phyloP scores from a whole-genome alignment of 2,329 filamentous ascomycete genomes.

The Ascochyta clinopodiicola region DNA sequence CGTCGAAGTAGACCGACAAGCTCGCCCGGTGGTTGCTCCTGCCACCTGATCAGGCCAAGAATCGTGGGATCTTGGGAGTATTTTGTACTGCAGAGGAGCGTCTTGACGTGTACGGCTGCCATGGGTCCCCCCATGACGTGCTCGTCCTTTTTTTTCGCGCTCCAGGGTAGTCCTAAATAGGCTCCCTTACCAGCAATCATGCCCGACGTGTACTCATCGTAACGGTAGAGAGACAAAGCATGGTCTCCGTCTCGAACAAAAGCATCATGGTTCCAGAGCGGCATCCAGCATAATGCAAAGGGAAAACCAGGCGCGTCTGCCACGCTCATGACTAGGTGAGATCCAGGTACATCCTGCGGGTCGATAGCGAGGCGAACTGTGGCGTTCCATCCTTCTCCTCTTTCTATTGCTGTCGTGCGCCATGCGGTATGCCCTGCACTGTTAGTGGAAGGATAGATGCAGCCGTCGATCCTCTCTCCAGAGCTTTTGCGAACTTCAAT shows the following conservation, averaged over 20 bases:
- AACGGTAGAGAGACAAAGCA: slow-evolving; percentile 81
- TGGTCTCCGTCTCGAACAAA: slow-evolving; percentile 88
- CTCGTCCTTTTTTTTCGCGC: slow-evolving; percentile 74
- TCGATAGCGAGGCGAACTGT: slow-evolving; percentile 82
- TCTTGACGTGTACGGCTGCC: slow-evolving; percentile 78
- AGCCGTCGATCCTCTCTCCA: slow-evolving; percentile 84
- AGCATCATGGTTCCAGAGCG: slow-evolving; percentile 88
- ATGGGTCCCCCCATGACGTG: slow-evolving; percentile 74
- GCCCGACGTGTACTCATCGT: slow-evolving; percentile 88
- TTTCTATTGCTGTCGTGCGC: slow-evolving; percentile 81
- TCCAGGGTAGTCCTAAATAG: slow-evolving; percentile 86
- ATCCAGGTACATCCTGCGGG: slow-evolving; percentile 78
- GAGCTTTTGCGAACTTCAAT: slow-evolving; percentile 82
- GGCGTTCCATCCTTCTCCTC: slow-evolving; percentile 85
- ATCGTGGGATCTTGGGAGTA: slow-evolving; percentile 93
- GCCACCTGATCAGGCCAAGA: slow-evolving; percentile 85
- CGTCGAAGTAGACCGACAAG: slow-evolving; percentile 78
- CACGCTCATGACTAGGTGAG: slow-evolving; percentile 88
- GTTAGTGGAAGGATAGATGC: slow-evolving; percentile 87
- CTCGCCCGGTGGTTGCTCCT: slow-evolving; percentile 73
- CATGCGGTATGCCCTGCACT: slow-evolving; percentile 80
- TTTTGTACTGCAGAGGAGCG: slow-evolving; percentile 90
- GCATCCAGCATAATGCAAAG: slow-evolving; percentile 91
- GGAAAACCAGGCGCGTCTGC: slow-evolving; percentile 85
- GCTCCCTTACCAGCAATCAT: slow-evolving; percentile 77